Evolutionary conservation across 257 asterid species (phyloP), one percentile per base, ranked within the genome.

Genomic region (Nicotiana undulata): DNA sequence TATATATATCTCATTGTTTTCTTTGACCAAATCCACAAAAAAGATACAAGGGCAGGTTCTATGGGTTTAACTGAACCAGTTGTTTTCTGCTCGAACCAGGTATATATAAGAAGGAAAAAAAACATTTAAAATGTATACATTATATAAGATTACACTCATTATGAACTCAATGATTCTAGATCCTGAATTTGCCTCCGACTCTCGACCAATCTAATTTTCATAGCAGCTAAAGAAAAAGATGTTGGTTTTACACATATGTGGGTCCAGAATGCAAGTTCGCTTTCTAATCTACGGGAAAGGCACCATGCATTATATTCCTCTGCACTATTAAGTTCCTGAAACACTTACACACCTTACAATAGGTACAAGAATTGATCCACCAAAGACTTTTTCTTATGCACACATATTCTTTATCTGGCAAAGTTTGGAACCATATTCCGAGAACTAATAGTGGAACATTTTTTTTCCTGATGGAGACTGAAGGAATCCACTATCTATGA

Each of bases 401-500:
- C 83, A 82, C 83, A 80, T 86, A 85, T 88, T 89, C 92, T 82
- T 87, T 86, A 37, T 79, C 81, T 59, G 81, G 81, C 85, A 86
- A 88, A 89, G 90, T 84, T 85, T 86, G 32, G 98, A 95, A 95
- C 91, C 98, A 84, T 88, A 93, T 95, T 91, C 98, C 70, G 74
- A 55, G 93, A 88, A 85, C 74, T 85, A 79, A 84, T 85, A 87
- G 89, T 80, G 87, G 92, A 84, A 82, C 84, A 84, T 51, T 83
- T 86, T 82, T 86, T 81, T 40, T 79, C 79, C 80, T 84, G 85
- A 87, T 85, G 85, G 82, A 81, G 88, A 90, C 76, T 83, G 88
- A 82, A 80, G 86, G 97, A 90, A 93, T 89, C 98, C 94, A 90
- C 95, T 91, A 88, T 89, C 86, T 81, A 84, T 84, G 89, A 88